A percentile compares a stretch with the other conserved stretches of the same genome.
Evolutionary conservation across 2,329 filamentous ascomycete genomes (phyloP).

Genomic region (Myriosclerotinia duriaeana): DNA sequence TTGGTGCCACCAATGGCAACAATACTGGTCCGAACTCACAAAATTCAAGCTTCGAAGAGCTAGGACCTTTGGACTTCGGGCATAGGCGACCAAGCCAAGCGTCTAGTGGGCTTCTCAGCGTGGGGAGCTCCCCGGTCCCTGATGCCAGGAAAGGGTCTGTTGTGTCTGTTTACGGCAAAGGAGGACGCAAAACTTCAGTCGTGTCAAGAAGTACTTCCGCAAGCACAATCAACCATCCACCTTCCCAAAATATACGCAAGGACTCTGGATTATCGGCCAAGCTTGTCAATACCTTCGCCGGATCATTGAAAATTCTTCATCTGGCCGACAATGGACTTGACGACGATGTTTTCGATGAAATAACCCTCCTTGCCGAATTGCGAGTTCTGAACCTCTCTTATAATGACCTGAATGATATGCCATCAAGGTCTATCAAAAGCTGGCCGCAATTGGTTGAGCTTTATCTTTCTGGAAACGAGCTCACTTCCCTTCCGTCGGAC

Average conservation of each 20-base stretch:
- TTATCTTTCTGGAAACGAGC: conserved; percentile 91
- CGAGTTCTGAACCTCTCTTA: conserved; percentile 91
- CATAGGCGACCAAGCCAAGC: conserved; percentile 79
- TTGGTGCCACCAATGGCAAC: conserved; percentile 33
- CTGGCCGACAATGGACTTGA: conserved; percentile 92
- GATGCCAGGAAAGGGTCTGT: conserved; percentile 75
- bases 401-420: conserved; percentile 91
- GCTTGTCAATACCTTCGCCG: conserved; percentile 82
- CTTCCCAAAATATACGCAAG: conserved; percentile 66
- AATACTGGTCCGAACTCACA: conserved; percentile 46
- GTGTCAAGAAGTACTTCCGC: conserved; percentile 66
- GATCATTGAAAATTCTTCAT: conserved; percentile 78
- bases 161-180: conserved; percentile 75
- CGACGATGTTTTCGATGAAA: conserved; percentile 92
- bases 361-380: conserved; percentile 78
- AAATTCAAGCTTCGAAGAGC: conserved; percentile 75
- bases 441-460: conserved; percentile 90
- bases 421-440: conserved; percentile 79
- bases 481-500: conserved; percentile 87
- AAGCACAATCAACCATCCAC: conserved; percentile 40
- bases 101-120: conserved; percentile 72
- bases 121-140: conserved; percentile 69
- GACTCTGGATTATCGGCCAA: conserved; percentile 84
- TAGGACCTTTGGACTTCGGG: conserved; percentile 62
- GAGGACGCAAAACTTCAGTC: conserved; percentile 81